Evolutionary conservation across 23 red algal genomes (phyloP), one percentile per base, ranked within the genome.

Genomic region (Gracilaria caudata): DNA sequence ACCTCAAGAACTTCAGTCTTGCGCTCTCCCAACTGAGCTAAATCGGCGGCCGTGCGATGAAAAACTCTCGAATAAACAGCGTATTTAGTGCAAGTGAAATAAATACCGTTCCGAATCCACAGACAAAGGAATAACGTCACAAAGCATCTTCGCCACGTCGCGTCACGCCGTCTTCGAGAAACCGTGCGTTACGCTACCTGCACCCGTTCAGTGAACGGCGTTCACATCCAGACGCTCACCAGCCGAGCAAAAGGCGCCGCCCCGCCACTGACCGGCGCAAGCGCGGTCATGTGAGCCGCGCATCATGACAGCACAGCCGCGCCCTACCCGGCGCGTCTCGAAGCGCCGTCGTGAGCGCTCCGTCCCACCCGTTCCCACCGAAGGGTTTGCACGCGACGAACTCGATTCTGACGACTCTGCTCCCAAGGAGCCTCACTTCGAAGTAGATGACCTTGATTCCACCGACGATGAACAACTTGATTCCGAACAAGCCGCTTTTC

Each of bases 1-100:
- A 87, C 83, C 83, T 87, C 83, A 87, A 87, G 83, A 87, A 87
- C 83, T 87, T 87, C 83, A 87, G 83, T 87, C 83, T 87, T 87
- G 83, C 83, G 83, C 83, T 87, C 83, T 87, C 83, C 83, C 83
- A 87, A 87, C 83, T 87, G 83, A 87, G 83, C 83, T 87, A 87
- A 78, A 68, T 87, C 83, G 83, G 83, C 83, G 3, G 39, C 17
- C 26, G 10, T 41, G 33, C 65, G 37, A 16, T 71, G 33, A 3
- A 7, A 68, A 2, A 13, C n/a, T 19, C 20, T 9, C 11, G 5
- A 32, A 65, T 35, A 17, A 1, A 65, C 25, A 65, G 12, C 26
- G 14, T 65, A 65, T 30, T 65, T 65, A 65, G n/a, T n/a, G n/a
- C n/a, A n/a, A n/a, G n/a, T n/a, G n/a, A n/a, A n/a, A n/a, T n/a